Evolutionary conservation across 2,329 filamentous ascomycete species (phyloP).

Genomic region (Beauveria medogensis): DNA sequence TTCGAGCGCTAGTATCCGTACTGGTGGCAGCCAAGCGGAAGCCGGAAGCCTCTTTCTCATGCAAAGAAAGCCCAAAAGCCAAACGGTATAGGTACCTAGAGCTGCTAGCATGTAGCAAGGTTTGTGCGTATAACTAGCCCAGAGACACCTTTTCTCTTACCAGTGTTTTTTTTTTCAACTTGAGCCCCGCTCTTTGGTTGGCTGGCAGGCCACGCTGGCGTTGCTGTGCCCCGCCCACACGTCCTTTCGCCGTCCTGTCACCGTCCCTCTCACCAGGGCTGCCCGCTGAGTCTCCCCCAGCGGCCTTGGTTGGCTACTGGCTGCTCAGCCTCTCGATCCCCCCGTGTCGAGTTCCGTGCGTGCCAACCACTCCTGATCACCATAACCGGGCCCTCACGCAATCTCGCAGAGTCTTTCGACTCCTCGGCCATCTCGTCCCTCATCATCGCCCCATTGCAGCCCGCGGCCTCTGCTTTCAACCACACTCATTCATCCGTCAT

Average conservation of each 20-base stretch:
- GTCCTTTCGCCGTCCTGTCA: not conserved
- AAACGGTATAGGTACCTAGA: too few species aligned
- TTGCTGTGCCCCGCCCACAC: not conserved
- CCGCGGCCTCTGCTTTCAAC: not conserved
- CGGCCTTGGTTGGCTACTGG: not conserved
- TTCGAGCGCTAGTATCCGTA: not conserved
- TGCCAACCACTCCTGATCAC: slow-evolving; percentile 11
- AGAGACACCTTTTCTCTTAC: too few species aligned
- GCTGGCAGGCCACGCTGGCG: not conserved
- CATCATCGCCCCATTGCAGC: not conserved
- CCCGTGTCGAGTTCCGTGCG: slow-evolving; percentile 9
- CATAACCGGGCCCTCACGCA: not conserved
- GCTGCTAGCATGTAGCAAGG: too few species aligned
- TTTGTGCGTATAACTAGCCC: too few species aligned
- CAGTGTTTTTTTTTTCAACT: not conserved
- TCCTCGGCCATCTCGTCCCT: not conserved
- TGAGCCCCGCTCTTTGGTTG: slow-evolving; percentile 1
- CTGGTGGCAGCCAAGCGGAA: too few species aligned
- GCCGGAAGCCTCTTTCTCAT: too few species aligned
- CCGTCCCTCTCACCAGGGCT: not conserved
- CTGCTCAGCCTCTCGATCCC: slow-evolving; percentile 8
- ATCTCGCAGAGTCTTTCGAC: not conserved
- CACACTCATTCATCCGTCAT: not conserved
- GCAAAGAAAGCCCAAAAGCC: too few species aligned
- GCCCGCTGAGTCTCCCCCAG: not conserved